Conservation (phyloP, 1,284 basidiomycete species). For the Leccinum colubrinum region DNA sequence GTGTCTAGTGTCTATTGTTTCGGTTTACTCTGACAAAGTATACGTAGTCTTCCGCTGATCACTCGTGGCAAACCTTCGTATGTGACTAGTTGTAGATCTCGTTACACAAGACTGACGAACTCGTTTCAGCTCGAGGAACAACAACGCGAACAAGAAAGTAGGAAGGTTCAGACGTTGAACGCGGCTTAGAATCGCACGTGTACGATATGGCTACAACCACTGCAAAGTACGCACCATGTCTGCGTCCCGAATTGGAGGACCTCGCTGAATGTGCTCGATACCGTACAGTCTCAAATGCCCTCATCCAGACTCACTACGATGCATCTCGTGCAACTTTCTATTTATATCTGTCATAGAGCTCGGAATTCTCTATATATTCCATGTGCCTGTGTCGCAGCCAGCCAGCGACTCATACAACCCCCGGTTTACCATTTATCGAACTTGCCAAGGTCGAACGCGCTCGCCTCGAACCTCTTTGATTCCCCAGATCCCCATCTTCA, state of each 20-base stretch:
- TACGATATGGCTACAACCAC: neutral
- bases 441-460: neutral
- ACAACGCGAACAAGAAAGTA: constrained; percentile 24
- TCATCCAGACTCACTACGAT: neutral
- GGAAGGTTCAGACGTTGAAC: constrained; percentile 16
- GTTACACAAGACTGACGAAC: neutral
- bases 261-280: neutral
- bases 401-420: neutral
- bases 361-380: neutral
- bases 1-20: neutral
- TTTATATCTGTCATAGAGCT: neutral
- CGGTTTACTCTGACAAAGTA: neutral
- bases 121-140: constrained; percentile 28
- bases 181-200: constrained; percentile 1
- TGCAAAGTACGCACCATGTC: neutral
- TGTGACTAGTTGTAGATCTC: constrained; percentile 1
- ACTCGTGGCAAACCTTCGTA: constrained; percentile 30
- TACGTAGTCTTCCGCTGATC: constrained; percentile 19
- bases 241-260: neutral
- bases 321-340: neutral
- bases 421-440: neutral
- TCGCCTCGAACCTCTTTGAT: neutral
- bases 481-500: neutral
- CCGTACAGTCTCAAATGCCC: neutral
- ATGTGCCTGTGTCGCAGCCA: neutral